Conservation (phyloP, 2,329 filamentous ascomycete species). For the Fusarium irregulare region DNA sequence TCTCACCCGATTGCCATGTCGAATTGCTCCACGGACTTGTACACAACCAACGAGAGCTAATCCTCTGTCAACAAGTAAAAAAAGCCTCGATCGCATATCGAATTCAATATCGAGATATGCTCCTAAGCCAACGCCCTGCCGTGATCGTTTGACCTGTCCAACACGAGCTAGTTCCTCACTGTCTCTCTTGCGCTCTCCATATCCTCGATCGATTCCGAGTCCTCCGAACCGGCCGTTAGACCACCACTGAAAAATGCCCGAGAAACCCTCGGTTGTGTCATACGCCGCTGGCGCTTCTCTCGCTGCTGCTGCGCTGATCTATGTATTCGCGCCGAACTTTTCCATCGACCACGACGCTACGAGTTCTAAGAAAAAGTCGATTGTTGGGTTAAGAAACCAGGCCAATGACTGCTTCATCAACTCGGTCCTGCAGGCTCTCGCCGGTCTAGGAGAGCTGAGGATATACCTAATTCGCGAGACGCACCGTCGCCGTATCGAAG, state of each 20-base stretch:
- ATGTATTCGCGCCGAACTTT: slow-evolving; percentile 98
- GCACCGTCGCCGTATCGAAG: slow-evolving; percentile 84
- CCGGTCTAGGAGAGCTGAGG: slow-evolving; percentile 88
- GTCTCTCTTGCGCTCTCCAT: slow-evolving; percentile 13
- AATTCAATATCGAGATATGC: slow-evolving; percentile 38
- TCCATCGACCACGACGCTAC: slow-evolving; percentile 86
- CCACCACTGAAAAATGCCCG: slow-evolving; percentile 49
- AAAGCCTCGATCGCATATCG: slow-evolving; percentile 13
- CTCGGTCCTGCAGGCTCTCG: slow-evolving; percentile 91
- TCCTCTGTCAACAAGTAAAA: neutral
- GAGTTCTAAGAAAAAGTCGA: slow-evolving; percentile 78
- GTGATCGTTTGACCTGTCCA: slow-evolving; percentile 43
- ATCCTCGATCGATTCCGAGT: slow-evolving; percentile 23
- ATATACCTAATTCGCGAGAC: slow-evolving; percentile 93
- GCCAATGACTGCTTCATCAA: slow-evolving; percentile 99
- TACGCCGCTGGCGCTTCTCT: slow-evolving; percentile 97
- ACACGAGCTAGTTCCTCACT: slow-evolving; percentile 29
- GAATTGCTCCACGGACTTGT: neutral
- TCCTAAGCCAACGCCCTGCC: slow-evolving; percentile 35
- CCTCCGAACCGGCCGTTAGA: slow-evolving; percentile 38
- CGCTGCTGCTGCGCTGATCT: slow-evolving; percentile 93
- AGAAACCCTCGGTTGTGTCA: slow-evolving; percentile 67
- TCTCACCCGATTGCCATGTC: slow-evolving; percentile 16
- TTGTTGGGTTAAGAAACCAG: slow-evolving; percentile 88
- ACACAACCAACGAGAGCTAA: slow-evolving; percentile 6